These are phyloP conservation scores for Cordyceps militaris DNA, from an alignment of 2,329 filamentous ascomycete genomes.

Conservation along the genomic window DNA sequence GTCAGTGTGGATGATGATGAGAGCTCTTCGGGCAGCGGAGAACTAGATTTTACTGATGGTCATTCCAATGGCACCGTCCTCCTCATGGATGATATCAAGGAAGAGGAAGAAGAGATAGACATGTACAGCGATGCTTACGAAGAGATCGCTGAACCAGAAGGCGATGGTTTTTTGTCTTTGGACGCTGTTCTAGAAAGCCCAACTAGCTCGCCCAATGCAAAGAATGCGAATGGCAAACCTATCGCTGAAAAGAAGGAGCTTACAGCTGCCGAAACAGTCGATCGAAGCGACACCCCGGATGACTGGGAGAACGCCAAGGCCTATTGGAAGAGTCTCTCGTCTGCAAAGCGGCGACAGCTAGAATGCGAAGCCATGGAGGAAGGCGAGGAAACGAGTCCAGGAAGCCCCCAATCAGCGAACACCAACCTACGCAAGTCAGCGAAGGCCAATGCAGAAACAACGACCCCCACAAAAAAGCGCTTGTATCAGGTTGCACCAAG, in stretches of 20 bases:
- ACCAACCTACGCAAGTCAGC: background rate
- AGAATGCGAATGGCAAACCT: background rate
- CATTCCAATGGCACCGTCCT: slow-evolving; percentile 5
- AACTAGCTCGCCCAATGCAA: slow-evolving; percentile 19
- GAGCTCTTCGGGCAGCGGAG: slow-evolving; percentile 8
- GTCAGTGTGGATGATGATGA: slow-evolving; percentile 44
- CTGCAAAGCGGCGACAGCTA: slow-evolving; percentile 55
- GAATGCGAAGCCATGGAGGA: slow-evolving; percentile 48
- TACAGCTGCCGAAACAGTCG: background rate
- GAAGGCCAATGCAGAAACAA: slow-evolving; percentile 21
- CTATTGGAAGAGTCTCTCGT: slow-evolving; percentile 62
- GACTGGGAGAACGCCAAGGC: slow-evolving; percentile 64
- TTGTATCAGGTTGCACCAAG: slow-evolving; percentile 35
- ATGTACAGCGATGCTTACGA: slow-evolving; percentile 75
- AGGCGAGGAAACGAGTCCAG: slow-evolving; percentile 34
- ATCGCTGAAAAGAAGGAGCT: background rate
- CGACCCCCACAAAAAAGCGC: slow-evolving; percentile 19
- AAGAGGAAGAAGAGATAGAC: slow-evolving; percentile 38
- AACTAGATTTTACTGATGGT: slow-evolving; percentile 9
- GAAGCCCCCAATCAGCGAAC: background rate
- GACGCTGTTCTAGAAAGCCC: slow-evolving; percentile 64
- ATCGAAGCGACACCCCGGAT: slow-evolving; percentile 19
- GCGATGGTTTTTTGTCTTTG: slow-evolving; percentile 63
- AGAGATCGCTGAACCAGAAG: slow-evolving; percentile 58
- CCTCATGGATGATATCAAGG: slow-evolving; percentile 31